phyloP scores from a whole-genome alignment of 2,329 filamentous ascomycete species.

The Aaosphaeria arxii region DNA sequence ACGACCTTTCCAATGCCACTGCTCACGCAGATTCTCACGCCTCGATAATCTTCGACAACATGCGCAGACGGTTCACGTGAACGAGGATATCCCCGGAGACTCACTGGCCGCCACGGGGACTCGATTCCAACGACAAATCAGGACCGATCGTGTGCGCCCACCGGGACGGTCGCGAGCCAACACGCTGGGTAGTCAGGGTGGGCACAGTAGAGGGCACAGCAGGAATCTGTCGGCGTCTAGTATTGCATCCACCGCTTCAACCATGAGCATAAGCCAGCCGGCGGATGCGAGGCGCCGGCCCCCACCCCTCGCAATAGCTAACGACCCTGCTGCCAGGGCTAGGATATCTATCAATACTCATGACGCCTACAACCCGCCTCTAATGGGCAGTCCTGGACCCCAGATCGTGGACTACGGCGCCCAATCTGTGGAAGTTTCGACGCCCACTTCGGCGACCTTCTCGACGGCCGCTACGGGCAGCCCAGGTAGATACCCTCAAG shows the following conservation, averaged over 20 bases:
- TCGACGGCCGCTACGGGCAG: conserved; percentile 69
- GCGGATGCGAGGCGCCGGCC: conserved; percentile 65
- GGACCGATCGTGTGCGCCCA: conserved; percentile 79
- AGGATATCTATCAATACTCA: conserved; percentile 56
- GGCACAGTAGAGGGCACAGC: conserved; percentile 74
- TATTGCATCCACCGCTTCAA: conserved; percentile 72
- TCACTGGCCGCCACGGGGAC: conserved; percentile 91
- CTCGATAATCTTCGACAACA: conserved; percentile 95
- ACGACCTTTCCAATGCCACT: conserved; percentile 94
- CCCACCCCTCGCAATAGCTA: conserved; percentile 78
- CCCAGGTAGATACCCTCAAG: conserved; percentile 65
- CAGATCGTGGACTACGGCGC: conserved; percentile 64
- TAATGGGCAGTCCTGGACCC: conserved; percentile 58
- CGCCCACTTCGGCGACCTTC: conserved; percentile 80
- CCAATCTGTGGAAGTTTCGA: conserved; percentile 71
- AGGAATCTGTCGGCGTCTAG: conserved; percentile 85
- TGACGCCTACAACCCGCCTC: conserved; percentile 62
- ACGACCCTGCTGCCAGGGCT: conserved; percentile 60
- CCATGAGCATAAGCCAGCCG: conserved; percentile 52
- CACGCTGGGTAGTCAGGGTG: conserved; percentile 70
- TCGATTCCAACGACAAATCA: conserved; percentile 85
- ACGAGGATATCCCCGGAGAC: conserved; percentile 92
- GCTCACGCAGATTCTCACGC: conserved; percentile 85
- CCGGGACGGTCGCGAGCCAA: conserved; percentile 72
- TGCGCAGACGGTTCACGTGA: conserved; percentile 95